Percentiles rank a stretch among this genome's conserved stretches.
Conservation (phyloP, 192 early-diverging fungal species). For the Coemansia brasiliensis region DNA sequence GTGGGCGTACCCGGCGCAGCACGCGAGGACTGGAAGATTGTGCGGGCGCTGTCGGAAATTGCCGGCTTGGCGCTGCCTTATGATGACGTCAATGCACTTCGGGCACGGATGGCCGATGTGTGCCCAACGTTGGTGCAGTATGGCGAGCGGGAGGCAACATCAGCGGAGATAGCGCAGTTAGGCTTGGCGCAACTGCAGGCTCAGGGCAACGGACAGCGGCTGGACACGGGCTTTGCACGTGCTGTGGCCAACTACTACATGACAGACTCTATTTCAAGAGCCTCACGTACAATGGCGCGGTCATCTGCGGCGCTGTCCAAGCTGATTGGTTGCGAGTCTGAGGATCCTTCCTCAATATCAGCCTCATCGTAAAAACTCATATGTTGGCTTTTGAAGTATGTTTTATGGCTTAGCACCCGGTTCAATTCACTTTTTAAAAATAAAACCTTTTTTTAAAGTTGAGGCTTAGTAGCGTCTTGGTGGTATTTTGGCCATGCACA, state of each 20-base stretch:
- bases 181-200: constrained; percentile 61
- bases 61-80: constrained; percentile 83
- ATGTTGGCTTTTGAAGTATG: too few species aligned
- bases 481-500: neutral
- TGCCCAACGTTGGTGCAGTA: constrained; percentile 80
- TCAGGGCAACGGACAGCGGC: constrained; percentile 20
- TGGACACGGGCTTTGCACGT: constrained; percentile 55
- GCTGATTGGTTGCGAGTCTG: neutral
- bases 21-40: constrained; percentile 99
- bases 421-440: neutral
- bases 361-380: too few species aligned
- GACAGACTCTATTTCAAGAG: constrained; percentile 90
- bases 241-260: constrained; percentile 90
- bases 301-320: constrained; percentile 64
- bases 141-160: constrained; percentile 64
- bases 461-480: neutral
- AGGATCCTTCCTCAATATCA: too few species aligned
- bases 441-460: neutral
- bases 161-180: constrained; percentile 55
- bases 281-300: constrained; percentile 95
- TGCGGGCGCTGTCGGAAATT: constrained; percentile 94
- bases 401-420: too few species aligned
- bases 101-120: constrained; percentile 85
- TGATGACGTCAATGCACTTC: constrained; percentile 79
- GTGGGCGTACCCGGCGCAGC: constrained; percentile 85